A percentile compares a stretch with the other conserved stretches of the same genome.
phyloP scores from a whole-genome alignment of 2,329 filamentous ascomycete genomes.

The Gaeumannomyces sp. region DNA sequence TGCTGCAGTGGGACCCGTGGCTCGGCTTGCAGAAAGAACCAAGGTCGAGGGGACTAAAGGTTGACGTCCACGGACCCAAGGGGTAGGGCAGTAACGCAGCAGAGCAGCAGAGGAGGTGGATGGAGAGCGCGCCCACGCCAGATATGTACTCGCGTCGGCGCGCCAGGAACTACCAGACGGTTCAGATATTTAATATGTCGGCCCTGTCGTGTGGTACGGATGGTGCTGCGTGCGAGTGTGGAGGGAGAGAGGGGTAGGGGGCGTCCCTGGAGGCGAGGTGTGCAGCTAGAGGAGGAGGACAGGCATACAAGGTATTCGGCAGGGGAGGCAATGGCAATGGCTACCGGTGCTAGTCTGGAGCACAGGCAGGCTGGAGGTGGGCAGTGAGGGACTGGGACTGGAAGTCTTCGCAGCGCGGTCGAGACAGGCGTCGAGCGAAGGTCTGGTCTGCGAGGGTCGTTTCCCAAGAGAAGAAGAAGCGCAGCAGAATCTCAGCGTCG shows the following conservation, averaged over 20 bases:
- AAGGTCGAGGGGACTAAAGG: background rate
- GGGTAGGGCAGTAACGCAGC: background rate
- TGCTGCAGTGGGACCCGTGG: background rate
- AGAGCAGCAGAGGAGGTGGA: background rate
- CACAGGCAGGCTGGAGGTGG: background rate
- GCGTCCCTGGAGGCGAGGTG: background rate
- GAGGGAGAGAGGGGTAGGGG: background rate
- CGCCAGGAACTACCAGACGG: background rate
- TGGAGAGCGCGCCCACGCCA: background rate
- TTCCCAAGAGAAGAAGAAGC: background rate
- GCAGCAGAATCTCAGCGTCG: background rate
- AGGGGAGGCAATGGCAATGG: background rate
- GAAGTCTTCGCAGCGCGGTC: background rate
- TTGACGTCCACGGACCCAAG: background rate
- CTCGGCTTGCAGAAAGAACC: background rate
- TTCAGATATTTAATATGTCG: background rate
- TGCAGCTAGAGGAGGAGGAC: background rate
- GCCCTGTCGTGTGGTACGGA: background rate
- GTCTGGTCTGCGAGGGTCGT: background rate
- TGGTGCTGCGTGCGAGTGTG: background rate
- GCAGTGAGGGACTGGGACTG: background rate
- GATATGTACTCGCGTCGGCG: constrained; percentile 1
- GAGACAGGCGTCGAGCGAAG: background rate
- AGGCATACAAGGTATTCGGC: too few relatives aligned
- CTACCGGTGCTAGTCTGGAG: background rate